Percentiles rank a stretch among this genome's conserved stretches.
These are phyloP conservation scores for Blepharisma japonicum DNA, from an alignment of 73 alveolate genomes.

Conservation along the genomic window DNA sequence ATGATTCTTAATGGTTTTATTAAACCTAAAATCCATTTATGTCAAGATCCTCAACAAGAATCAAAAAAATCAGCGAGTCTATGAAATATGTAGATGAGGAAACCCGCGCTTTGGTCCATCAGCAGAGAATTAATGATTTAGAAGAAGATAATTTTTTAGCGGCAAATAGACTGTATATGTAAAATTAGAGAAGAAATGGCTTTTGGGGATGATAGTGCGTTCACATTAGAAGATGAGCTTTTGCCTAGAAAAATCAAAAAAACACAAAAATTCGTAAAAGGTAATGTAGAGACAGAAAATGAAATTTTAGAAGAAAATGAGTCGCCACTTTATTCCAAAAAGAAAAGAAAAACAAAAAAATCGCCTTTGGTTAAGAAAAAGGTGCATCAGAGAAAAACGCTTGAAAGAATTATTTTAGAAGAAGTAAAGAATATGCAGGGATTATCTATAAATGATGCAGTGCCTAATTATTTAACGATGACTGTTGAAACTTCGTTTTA, in stretches of 20 bases:
- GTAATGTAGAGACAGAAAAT: conserved; percentile 28
- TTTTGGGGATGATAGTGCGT: conserved; percentile 43
- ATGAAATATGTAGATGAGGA: conserved; percentile 61
- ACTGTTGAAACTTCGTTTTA: conserved; percentile 57
- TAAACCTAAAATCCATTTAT: background rate
- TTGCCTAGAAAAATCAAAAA: conserved; percentile 41
- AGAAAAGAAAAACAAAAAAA: conserved; percentile 26
- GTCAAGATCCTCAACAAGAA: conserved; percentile 48
- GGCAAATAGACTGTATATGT: conserved; percentile 32
- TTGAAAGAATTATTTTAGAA: conserved; percentile 49
- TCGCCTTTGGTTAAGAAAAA: conserved; percentile 33
- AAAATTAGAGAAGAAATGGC: conserved; percentile 48
- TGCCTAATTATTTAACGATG: conserved; percentile 42
- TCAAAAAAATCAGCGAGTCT: conserved; percentile 48
- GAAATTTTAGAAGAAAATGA: conserved; percentile 31
- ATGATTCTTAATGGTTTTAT: too few species aligned
- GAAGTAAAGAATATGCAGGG: conserved; percentile 46
- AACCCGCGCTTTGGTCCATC: conserved; percentile 49
- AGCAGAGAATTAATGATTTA: conserved; percentile 46
- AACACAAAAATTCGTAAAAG: conserved; percentile 42
- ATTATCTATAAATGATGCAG: conserved; percentile 34
- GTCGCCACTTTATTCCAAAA: conserved; percentile 25
- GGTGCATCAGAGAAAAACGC: conserved; percentile 38
- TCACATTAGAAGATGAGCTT: conserved; percentile 38
- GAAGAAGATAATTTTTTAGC: conserved; percentile 62